phyloP scores from a whole-genome alignment of 306 rosid genomes.

The Quillaja saponaria region DNA sequence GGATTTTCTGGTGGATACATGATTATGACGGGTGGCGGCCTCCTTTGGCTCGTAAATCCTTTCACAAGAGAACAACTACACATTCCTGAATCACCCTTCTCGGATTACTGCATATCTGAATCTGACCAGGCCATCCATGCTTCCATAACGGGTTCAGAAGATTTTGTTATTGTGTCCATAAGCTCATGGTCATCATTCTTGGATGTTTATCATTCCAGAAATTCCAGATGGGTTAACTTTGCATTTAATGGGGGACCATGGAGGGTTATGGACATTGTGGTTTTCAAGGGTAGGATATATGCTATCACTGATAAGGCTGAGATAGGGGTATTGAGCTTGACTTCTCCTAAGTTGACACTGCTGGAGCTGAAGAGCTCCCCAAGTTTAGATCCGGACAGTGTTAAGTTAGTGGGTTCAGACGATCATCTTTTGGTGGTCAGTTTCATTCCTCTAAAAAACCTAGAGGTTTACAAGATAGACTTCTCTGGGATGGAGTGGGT shows the following conservation, averaged over 20 bases:
- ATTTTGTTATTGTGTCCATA: slow-evolving; percentile 1
- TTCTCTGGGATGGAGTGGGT: slow-evolving; percentile 8
- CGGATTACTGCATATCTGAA: too few species aligned
- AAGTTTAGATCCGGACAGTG: fast-evolving
- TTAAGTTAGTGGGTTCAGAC: slow-evolving; percentile 16
- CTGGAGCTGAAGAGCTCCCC: slow-evolving; percentile 8
- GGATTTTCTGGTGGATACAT: slow-evolving; percentile 23
- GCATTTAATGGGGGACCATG: neutral
- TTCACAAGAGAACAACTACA: slow-evolving; percentile 8
- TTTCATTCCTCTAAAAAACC: neutral
- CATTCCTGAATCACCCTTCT: neutral
- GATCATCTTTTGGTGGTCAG: slow-evolving; percentile 22
- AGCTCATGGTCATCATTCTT: neutral
- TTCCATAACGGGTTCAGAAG: slow-evolving; percentile 9
- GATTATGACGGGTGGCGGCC: neutral
- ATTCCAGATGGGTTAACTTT: slow-evolving; percentile 2
- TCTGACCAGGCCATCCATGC: neutral
- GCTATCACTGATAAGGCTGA: neutral
- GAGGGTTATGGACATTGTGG: neutral
- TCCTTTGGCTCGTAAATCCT: slow-evolving; percentile 17
- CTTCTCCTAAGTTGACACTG: neutral
- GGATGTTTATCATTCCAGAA: slow-evolving; percentile 23
- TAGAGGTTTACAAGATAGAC: slow-evolving; percentile 16
- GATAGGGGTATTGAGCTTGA: slow-evolving; percentile 24
- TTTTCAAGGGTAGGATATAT: neutral